phyloP scores from a whole-genome alignment of 1,284 basidiomycete genomes.

The Kwoniella shivajii region DNA sequence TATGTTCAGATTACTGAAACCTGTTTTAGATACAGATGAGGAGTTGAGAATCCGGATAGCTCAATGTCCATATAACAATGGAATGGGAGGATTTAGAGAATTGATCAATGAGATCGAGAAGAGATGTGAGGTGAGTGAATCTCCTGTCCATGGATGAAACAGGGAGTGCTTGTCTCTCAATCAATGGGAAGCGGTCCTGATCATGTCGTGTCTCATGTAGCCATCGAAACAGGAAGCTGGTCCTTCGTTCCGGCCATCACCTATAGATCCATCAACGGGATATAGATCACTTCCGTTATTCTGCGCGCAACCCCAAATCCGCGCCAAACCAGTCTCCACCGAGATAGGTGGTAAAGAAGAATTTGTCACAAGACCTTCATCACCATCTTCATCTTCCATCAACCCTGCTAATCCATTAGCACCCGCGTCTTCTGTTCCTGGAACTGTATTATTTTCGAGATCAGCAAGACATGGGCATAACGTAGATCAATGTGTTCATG shows the following conservation, averaged over 20 bases:
- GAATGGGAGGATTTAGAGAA: slow-evolving; percentile 55
- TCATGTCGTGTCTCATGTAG: neutral
- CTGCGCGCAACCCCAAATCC: slow-evolving; percentile 83
- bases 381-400: slow-evolving; percentile 2
- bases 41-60: slow-evolving; percentile 69
- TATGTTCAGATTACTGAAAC: slow-evolving; percentile 86
- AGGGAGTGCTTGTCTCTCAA: neutral
- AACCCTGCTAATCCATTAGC: slow-evolving; percentile 7
- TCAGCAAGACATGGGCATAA: slow-evolving; percentile 9
- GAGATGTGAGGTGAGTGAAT: slow-evolving; percentile 63
- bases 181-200: neutral
- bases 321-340: slow-evolving; percentile 55
- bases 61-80: slow-evolving; percentile 40
- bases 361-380: slow-evolving; percentile 15
- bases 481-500: slow-evolving; percentile 10
- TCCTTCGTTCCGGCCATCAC: slow-evolving; percentile 46
- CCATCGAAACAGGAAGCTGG: slow-evolving; percentile 27
- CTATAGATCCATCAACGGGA: slow-evolving; percentile 42
- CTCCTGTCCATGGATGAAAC: no score
- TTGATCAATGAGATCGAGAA: slow-evolving; percentile 68
- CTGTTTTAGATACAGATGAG: slow-evolving; percentile 65
- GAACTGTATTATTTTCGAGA: slow-evolving; percentile 12
- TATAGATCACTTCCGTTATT: slow-evolving; percentile 71
- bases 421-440: slow-evolving; percentile 15
- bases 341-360: slow-evolving; percentile 28